phyloP scores from a whole-genome alignment of 495 filamentous ascomycete species.

The Lentithecium fluviatile region DNA sequence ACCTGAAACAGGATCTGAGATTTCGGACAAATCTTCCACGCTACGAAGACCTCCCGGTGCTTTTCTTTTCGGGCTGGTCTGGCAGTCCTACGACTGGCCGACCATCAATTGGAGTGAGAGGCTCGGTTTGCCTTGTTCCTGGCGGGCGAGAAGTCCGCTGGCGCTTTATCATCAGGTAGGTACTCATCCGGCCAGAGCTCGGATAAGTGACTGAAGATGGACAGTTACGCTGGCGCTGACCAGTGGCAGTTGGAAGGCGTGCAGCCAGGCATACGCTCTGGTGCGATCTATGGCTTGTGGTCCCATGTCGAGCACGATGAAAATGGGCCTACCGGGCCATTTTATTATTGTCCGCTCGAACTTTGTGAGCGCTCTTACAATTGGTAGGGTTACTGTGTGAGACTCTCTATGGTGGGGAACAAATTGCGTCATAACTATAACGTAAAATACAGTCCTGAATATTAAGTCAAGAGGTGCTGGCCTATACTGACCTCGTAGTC shows the following conservation, averaged over 20 bases:
- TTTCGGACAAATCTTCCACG: constrained; percentile 21
- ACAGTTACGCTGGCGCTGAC: constrained; percentile 28
- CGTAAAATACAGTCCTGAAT: too few relatives aligned
- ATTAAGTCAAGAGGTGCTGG: too few relatives aligned
- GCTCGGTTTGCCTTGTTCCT: constrained; percentile 18
- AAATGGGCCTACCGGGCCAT: constrained; percentile 26
- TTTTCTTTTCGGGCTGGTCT: constrained; percentile 26
- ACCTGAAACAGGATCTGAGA: constrained; percentile 15
- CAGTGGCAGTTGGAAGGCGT: constrained; percentile 34
- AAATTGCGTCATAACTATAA: too few relatives aligned
- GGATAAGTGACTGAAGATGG: neutral
- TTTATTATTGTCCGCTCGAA: constrained; percentile 22
- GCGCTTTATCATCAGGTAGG: constrained; percentile 31
- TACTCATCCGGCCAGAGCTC: neutral
- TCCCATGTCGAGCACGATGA: constrained; percentile 34
- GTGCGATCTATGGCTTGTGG: constrained; percentile 32
- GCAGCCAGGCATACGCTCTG: constrained; percentile 27
- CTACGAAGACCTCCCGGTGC: constrained; percentile 27
- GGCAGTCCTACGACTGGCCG: constrained; percentile 4
- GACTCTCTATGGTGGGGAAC: too few relatives aligned
- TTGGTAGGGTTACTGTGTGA: too few relatives aligned
- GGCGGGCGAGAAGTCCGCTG: constrained; percentile 24
- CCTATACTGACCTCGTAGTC: too few relatives aligned
- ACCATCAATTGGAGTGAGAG: constrained; percentile 16
- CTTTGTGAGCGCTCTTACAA: neutral